phyloP scores from a whole-genome alignment of 352 stramenopile species.

The Globisporangium spinosum region DNA sequence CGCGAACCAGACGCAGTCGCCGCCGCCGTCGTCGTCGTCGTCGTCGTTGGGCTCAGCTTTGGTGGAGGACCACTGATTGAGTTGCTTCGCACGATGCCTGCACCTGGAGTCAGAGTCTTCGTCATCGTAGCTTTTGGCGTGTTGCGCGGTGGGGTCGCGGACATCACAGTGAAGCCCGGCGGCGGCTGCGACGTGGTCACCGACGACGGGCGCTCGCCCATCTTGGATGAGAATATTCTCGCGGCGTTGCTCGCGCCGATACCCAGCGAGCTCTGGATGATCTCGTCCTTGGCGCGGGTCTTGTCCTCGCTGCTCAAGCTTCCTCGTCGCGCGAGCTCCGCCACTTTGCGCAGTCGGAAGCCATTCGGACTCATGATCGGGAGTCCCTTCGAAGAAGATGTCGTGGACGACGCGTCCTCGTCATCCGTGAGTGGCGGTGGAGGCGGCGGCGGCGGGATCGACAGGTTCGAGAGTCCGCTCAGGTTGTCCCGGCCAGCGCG shows the following conservation, averaged over 20 bases:
- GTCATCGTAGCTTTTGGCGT: slow-evolving; percentile 46
- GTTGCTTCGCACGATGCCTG: slow-evolving; percentile 52
- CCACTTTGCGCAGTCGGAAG: slow-evolving; percentile 68
- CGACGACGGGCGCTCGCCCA: slow-evolving; percentile 27
- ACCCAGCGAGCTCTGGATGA: slow-evolving; percentile 83
- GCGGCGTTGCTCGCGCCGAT: slow-evolving; percentile 62
- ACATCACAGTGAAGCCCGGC: slow-evolving; percentile 44
- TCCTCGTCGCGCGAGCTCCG: slow-evolving; percentile 69
- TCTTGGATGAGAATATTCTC: slow-evolving; percentile 55
- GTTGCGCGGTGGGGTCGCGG: slow-evolving; percentile 34
- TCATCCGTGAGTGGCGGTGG: slow-evolving; percentile 61
- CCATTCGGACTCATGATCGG: slow-evolving; percentile 86
- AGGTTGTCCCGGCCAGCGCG: slow-evolving; percentile 22
- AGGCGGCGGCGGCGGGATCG: slow-evolving; percentile 66
- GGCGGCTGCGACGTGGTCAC: slow-evolving; percentile 31
- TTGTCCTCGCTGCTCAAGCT: slow-evolving; percentile 83
- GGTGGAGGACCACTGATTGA: slow-evolving; percentile 28
- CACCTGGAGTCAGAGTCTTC: slow-evolving; percentile 47
- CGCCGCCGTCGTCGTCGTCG: neutral
- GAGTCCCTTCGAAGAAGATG: slow-evolving; percentile 60
- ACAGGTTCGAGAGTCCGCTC: slow-evolving; percentile 43
- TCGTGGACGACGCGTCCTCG: slow-evolving; percentile 55
- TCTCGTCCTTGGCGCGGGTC: slow-evolving; percentile 81
- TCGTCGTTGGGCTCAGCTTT: slow-evolving; percentile 27
- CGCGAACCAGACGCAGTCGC: slow-evolving; percentile 16